These are phyloP conservation scores for Thelonectria blattea DNA, from an alignment of 2,329 filamentous ascomycete genomes.

Conservation along the genomic window DNA sequence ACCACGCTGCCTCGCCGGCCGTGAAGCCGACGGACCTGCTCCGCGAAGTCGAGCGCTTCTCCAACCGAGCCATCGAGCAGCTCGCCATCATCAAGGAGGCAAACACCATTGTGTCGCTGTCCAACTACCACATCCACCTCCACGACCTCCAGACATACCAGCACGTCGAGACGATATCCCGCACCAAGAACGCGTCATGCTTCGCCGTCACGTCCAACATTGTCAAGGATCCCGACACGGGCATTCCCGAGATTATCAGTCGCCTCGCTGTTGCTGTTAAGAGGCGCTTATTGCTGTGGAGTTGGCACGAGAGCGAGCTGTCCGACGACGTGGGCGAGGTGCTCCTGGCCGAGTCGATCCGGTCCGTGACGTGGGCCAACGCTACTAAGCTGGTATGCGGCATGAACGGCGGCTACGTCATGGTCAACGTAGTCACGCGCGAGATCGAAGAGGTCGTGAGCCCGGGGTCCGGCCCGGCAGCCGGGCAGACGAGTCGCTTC, in stretches of 20 bases:
- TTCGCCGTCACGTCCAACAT: constrained; percentile 97
- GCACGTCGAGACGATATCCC: constrained; percentile 76
- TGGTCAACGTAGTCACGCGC: constrained; percentile 82
- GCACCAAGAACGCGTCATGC: constrained; percentile 85
- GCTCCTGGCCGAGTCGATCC: constrained; percentile 79
- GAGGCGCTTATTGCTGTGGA: constrained; percentile 87
- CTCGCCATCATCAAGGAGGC: constrained; percentile 95
- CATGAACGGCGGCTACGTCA: constrained; percentile 87
- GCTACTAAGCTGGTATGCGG: constrained; percentile 88
- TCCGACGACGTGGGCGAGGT: constrained; percentile 76
- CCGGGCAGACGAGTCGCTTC: constrained; percentile 73
- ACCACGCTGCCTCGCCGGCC: constrained; percentile 38
- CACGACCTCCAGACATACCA: constrained; percentile 88
- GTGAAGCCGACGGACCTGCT: constrained; percentile 78
- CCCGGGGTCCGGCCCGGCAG: constrained; percentile 71
- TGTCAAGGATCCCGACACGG: constrained; percentile 83
- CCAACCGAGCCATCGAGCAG: constrained; percentile 87
- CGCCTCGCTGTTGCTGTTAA: constrained; percentile 92
- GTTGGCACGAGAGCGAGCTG: constrained; percentile 94
- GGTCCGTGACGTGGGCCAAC: constrained; percentile 89
- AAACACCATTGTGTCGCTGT: constrained; percentile 87
- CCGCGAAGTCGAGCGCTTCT: constrained; percentile 94
- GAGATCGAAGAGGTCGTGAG: constrained; percentile 80
- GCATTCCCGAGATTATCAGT: constrained; percentile 91
- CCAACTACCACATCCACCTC: constrained; percentile 86